Conservation (phyloP, 306 rosid genomes). For the Rubus parviflorus region DNA sequence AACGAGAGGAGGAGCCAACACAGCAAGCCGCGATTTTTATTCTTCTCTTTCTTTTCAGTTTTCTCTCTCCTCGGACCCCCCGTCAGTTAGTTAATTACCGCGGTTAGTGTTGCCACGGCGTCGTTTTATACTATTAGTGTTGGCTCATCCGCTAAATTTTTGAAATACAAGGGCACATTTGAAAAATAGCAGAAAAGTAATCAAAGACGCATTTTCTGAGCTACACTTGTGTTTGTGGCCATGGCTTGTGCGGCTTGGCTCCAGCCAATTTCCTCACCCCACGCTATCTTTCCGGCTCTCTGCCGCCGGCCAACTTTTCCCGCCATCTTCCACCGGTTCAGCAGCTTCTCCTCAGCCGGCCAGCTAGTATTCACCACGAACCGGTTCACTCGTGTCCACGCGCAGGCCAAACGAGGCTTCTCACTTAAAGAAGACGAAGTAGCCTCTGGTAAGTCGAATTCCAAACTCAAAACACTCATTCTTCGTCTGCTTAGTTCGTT, state of each 20-base stretch:
- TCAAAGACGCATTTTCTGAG: neutral
- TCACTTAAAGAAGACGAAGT: constrained; percentile 51
- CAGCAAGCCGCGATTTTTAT: constrained; percentile 28
- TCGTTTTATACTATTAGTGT: too few species aligned
- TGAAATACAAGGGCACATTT: neutral
- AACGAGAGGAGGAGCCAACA: constrained; percentile 15
- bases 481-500: neutral
- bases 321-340: constrained; percentile 28
- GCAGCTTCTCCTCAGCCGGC: constrained; percentile 25
- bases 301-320: constrained; percentile 32
- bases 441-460: constrained; percentile 56
- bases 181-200: neutral
- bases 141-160: neutral
- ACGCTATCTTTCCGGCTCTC: constrained; percentile 26
- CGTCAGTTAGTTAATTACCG: constrained; percentile 1
- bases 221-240: constrained; percentile 11
- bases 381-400: constrained; percentile 30
- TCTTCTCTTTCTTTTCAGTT: neutral
- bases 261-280: constrained; percentile 19
- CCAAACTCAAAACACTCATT: neutral
- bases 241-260: constrained; percentile 50
- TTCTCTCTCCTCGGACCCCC: constrained; percentile 16
- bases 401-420: constrained; percentile 52
- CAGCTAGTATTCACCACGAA: constrained; percentile 21
- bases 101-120: constrained; percentile 16